phyloP scores from a whole-genome alignment of 352 stramenopile genomes.

The Phytophthora europaea region DNA sequence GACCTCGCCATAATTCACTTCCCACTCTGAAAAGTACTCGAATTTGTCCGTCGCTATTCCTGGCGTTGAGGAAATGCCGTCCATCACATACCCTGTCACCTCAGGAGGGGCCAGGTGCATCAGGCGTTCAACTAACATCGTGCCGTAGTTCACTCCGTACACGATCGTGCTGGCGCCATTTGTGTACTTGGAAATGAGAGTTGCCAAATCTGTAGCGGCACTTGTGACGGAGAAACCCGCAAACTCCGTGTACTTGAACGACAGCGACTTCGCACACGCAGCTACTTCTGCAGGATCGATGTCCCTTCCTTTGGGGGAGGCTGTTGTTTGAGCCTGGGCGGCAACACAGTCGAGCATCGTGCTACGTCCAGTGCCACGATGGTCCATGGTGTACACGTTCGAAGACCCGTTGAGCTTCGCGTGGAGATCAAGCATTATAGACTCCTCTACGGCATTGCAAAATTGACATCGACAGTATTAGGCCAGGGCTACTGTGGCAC shows the following conservation, averaged over 20 bases:
- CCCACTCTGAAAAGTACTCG: neutral
- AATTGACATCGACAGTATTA: neutral
- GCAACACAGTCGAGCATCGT: slow-evolving; percentile 20
- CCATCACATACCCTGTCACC: neutral
- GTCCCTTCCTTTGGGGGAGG: slow-evolving; percentile 23
- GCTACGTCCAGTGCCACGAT: slow-evolving; percentile 43
- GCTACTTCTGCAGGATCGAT: slow-evolving; percentile 33
- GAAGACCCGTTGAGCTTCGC: slow-evolving; percentile 28
- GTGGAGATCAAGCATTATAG: slow-evolving; percentile 43
- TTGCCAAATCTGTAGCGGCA: neutral
- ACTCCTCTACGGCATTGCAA: slow-evolving; percentile 36
- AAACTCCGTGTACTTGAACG: slow-evolving; percentile 41
- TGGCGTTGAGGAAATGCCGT: neutral
- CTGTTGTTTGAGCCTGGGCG: slow-evolving; percentile 35
- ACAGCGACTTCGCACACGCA: slow-evolving; percentile 40
- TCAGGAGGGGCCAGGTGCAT: neutral
- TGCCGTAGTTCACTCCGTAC: neutral
- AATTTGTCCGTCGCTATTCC: neutral
- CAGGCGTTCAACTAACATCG: neutral
- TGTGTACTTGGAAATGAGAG: neutral
- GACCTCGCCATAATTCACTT: neutral
- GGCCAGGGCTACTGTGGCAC: no score
- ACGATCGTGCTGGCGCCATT: neutral
- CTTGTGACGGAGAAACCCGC: slow-evolving; percentile 4
- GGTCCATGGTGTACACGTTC: slow-evolving; percentile 55